Base-by-base conservation (phyloP, 2,329 filamentous ascomycete species). In the Trichoderma atrobrunneum region DNA sequence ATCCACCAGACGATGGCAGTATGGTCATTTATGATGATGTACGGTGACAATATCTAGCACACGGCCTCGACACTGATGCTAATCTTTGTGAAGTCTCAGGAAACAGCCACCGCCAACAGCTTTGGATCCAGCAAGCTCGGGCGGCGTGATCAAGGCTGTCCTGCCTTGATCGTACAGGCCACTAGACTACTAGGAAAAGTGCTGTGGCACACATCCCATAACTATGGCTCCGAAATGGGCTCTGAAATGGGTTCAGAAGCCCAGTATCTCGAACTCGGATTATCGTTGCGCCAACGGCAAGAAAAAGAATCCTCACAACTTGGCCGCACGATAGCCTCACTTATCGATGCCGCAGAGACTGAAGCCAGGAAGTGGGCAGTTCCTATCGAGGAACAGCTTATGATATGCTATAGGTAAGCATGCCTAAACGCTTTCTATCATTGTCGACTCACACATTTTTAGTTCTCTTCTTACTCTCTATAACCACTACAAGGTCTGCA, bases 391-490 rank as follows among this genome's bases (percentile, higher is more conserved):
- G 39, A 43, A 43, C 39, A 43, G 39, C 39, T 43, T 10, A 43
- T n/a, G 39, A n/a, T 43, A 10, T 43, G 39, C 18, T 10, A 43
- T 1, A 43, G 39, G 39, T 43, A n/a, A 43, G 39, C 18, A 43
- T 43, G 3, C 7, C 1, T 2, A 43, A 4, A 43, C 5, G n/a
- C 1, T 43, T 7, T 0, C 4, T n/a, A 43, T 43, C 7, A 0
- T 43, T 1, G 39, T n/a, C 7, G 7, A 10, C 39, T 43, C 18
- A 18, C 36, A 43, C 3, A 43, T 18, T 3, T n/a, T 43, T 5
- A 43, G 39, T 10, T 43, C 39, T 43, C 39, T 43, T 3, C 1
- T 43, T 43, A 14, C 0, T 5, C 39, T 43, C 39, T 43, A 43
- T 43, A 43, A 43, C 18, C 16, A 43, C 39, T n/a, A 4, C 3